Evolutionary conservation across 805 yeast genomes (phyloP).

Genomic region (Kluyveromyces dobzhanskii): DNA sequence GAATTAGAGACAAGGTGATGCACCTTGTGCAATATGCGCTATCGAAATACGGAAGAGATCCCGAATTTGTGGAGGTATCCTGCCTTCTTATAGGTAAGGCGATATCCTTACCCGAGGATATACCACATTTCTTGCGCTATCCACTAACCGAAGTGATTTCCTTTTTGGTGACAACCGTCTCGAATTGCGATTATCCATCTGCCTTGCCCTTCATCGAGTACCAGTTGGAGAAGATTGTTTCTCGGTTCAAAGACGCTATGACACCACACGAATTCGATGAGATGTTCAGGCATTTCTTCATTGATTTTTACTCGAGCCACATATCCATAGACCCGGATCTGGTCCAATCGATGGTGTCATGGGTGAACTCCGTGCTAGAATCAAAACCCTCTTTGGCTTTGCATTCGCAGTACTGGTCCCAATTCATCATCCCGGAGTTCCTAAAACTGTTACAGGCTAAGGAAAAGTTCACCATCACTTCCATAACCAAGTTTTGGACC

Average conservation of each 20-base stretch:
- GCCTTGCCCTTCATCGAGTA: constrained; percentile 38
- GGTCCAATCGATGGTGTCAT: constrained; percentile 41
- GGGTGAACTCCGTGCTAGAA: constrained; percentile 43
- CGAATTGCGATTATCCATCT: constrained; percentile 22
- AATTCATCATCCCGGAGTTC: constrained; percentile 23
- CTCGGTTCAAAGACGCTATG: constrained; percentile 30
- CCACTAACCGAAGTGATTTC: constrained; percentile 22
- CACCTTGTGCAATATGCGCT: constrained; percentile 34
- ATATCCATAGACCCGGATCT: constrained; percentile 52
- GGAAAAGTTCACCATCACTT: constrained; percentile 44
- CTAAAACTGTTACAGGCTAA: constrained; percentile 30
- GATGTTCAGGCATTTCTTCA: constrained; percentile 33
- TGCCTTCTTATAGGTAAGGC: constrained; percentile 44
- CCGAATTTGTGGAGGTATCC: constrained; percentile 52
- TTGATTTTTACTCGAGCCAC: constrained; percentile 25
- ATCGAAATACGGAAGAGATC: constrained; percentile 32
- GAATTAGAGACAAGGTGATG: constrained; percentile 38
- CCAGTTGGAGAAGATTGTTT: constrained; percentile 37
- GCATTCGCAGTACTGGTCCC: constrained; percentile 20
- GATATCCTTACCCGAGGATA: constrained; percentile 20
- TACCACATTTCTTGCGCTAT: constrained; percentile 25
- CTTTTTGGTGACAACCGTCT: constrained; percentile 19
- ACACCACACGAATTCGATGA: constrained; percentile 28
- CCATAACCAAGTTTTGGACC: constrained; percentile 47
- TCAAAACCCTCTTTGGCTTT: constrained; percentile 42